Base-by-base conservation (phyloP, 1,139 yeast genomes). In the Groenewaldozyma sp. region DNA sequence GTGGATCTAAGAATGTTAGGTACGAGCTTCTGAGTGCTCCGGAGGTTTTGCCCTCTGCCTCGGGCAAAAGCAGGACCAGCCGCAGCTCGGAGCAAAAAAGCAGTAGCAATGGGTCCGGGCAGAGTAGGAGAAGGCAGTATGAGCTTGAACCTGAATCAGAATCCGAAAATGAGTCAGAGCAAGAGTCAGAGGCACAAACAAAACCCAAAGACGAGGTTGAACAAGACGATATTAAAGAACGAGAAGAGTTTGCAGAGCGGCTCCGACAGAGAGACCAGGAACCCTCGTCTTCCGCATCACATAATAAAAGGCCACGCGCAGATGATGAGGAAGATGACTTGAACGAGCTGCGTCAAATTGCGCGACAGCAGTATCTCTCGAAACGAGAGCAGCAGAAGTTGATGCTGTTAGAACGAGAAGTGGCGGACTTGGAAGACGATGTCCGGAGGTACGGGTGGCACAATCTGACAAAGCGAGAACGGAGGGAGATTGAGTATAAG, bases 401-500 rank as follows among this genome's bases (percentile, higher is more conserved):
- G 26, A 51, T 60, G 4, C 52, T 71, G 14, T 53, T 79, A 18
- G 63, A 67, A 40, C 63, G 64, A 36, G 80, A 78, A 41, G 61
- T 81, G 6, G 58, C 56, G 3, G 68, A 64, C 10, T 63, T 70
- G 38, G 78, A 75, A 49, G 61, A 62, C 11, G 73, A 73, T 49
- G 65, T 70, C 18, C 47, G 63, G 33, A 51, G 56, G 44, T 55
- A 68, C 47, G 79, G 80, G 1, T 71, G 76, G 75, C 60, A 65
- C 1, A 61, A 65, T 24, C 55, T 79, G 24, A 64, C 75, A 1
- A 49, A 54, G 13, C 55, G 58, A 33, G 86, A 82, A 49, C 72
- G 63, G 38, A 57, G 66, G 19, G 82, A 80, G 37, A 67, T 67
- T 43, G 64, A 64, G 29, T 62, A 70, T 56, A 81, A 72, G 49